Percentiles rank a stretch among this genome's conserved stretches.
Evolutionary conservation across 345 rosid species (phyloP).

Genomic region (Ailanthus altissimus): DNA sequence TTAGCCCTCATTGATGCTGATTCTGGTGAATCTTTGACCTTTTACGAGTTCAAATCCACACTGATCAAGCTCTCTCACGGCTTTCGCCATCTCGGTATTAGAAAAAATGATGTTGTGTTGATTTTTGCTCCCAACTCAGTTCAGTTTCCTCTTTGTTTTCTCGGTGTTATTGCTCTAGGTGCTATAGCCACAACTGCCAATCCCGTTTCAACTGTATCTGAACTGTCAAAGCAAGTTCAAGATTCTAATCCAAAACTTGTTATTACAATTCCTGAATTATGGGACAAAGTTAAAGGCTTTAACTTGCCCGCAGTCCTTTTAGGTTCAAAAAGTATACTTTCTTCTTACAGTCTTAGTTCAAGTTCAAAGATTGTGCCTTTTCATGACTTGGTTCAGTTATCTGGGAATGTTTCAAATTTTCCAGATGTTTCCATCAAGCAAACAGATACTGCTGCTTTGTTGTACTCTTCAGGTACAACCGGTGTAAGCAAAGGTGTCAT

Average conservation of each 20-base stretch:
- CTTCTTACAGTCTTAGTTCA: conserved; percentile 19
- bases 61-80: conserved; percentile 65
- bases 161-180: conserved; percentile 66
- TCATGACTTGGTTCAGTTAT: conserved; percentile 47
- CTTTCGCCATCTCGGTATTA: conserved; percentile 61
- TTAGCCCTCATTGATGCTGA: conserved; percentile 78
- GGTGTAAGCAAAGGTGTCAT: conserved; percentile 86
- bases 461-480: conserved; percentile 93
- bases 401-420: conserved; percentile 44
- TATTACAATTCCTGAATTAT: conserved; percentile 58
- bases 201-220: conserved; percentile 65
- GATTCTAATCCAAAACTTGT: conserved; percentile 73
- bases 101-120: conserved; percentile 63
- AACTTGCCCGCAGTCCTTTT: conserved; percentile 60
- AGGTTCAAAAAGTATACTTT: conserved; percentile 38
- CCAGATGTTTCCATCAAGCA: conserved; percentile 51
- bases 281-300: conserved; percentile 59
- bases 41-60: conserved; percentile 59
- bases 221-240: conserved; percentile 64
- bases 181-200: conserved; percentile 75
- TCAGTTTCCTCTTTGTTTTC: conserved; percentile 72
- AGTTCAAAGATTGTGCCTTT: conserved; percentile 39
- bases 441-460: conserved; percentile 59
- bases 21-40: conserved; percentile 50
- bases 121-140: conserved; percentile 80